Evolutionary conservation across 2,329 filamentous ascomycete species (phyloP), one percentile per base, ranked within the genome.

Genomic region (Ilyonectria mors-panacis): DNA sequence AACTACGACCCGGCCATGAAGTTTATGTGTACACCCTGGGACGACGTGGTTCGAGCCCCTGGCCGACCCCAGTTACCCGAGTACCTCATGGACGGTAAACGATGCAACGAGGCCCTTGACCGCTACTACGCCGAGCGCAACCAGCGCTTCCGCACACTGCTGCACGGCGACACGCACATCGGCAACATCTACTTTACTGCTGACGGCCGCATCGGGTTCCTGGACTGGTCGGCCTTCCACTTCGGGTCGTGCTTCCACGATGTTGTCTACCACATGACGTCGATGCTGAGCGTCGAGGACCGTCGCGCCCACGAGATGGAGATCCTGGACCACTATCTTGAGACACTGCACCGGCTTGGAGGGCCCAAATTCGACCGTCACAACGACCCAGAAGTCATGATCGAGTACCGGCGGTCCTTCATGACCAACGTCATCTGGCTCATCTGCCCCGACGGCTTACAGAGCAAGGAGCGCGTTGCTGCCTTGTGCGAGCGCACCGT

Each of bases 101-200:
- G 79, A 2, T 75, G 78, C 26, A 79, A 79, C 50, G 71, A 76
- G 65, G 81, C 79, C 5, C 66, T 83, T 58, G 77, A 80, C 37
- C 76, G 75, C n/a, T 79, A 81, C 70, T 82, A 77, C 61, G 75
- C 75, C 4, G 70, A 75, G 65, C 78, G 79, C 17, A 82, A 81
- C 67, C 79, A 80, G 0, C 70, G 75, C 6, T 83, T 83, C 65
- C 77, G 79, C 15, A 82, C 78, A n/a, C 70, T 84, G 3, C 67
- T 84, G 13, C 83, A 85, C 59, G 82, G 82, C 12, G 83, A 85
- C 58, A 78, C 82, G 12, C 83, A 84, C 64, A 76, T 82, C 13
- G 82, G 82, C 33, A 85, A 85, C 68, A 77, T 80, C n/a, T 84
- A 81, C 71, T 79, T 84, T 51, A 79, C 79, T 1, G 67, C 75